phyloP scores from a whole-genome alignment of 495 filamentous ascomycete species.

The Penicillium pulvis region DNA sequence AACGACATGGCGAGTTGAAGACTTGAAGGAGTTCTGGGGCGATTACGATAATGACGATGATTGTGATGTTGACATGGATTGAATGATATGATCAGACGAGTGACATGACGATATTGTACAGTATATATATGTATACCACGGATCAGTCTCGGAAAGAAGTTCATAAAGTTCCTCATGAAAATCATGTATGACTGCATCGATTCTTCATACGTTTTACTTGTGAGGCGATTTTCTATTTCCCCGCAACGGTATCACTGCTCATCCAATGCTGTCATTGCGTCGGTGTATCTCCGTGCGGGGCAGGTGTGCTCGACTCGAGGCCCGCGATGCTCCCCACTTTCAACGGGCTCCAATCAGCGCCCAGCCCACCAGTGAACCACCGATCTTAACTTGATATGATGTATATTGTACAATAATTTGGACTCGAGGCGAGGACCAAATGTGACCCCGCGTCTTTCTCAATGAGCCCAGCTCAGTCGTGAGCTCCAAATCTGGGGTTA shows the following conservation, averaged over 20 bases:
- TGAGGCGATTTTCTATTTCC: neutral
- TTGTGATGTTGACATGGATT: conserved; percentile 28
- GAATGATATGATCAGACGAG: conserved; percentile 2
- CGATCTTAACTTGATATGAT: neutral
- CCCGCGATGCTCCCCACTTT: neutral
- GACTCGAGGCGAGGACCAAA: neutral
- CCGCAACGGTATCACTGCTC: neutral
- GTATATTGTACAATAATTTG: neutral
- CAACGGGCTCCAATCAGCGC: neutral
- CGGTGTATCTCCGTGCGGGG: conserved; percentile 11
- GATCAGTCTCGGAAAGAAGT: neutral
- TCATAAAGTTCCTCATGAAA: no score
- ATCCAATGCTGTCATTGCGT: conserved; percentile 3
- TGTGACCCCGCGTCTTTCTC: neutral
- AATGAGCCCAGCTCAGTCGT: neutral
- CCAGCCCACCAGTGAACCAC: neutral
- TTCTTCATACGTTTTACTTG: no score
- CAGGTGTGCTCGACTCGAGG: conserved; percentile 15
- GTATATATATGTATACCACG: neutral
- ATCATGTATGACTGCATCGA: no score
- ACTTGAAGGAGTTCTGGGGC: conserved; percentile 48
- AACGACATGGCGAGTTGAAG: conserved; percentile 43
- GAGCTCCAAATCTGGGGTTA: neutral
- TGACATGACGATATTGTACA: neutral
- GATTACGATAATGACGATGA: conserved; percentile 37